Conservation (phyloP, 805 yeast genomes). For the Dipodascopsis uninucleata region DNA sequence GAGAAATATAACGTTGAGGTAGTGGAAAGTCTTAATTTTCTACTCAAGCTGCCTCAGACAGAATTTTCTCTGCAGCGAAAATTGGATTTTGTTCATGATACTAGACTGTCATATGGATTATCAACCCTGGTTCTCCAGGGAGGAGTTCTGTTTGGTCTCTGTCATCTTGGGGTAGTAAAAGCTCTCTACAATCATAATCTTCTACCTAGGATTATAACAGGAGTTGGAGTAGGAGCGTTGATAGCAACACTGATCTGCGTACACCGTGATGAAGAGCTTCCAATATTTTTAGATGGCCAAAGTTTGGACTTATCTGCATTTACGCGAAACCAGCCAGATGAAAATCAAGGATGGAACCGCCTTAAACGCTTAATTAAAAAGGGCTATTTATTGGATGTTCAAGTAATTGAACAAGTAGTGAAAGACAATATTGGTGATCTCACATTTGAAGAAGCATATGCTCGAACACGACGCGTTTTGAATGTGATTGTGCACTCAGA, state of each 20-base stretch:
- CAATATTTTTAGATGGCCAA: constrained; percentile 36
- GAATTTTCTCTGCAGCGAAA: constrained; percentile 46
- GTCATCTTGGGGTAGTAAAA: constrained; percentile 88
- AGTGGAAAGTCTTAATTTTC: constrained; percentile 57
- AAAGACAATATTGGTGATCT: constrained; percentile 69
- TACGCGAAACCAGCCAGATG: constrained; percentile 4
- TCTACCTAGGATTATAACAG: constrained; percentile 81
- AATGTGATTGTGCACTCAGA: constrained; percentile 85
- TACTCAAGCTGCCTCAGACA: constrained; percentile 39
- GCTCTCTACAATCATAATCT: constrained; percentile 72
- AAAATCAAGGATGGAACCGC: constrained; percentile 6
- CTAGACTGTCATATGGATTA: constrained; percentile 80
- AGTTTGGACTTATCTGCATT: constrained; percentile 21
- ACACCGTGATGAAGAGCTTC: constrained; percentile 61
- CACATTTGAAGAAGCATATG: constrained; percentile 91
- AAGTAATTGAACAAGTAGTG: constrained; percentile 74
- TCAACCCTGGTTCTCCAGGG: constrained; percentile 92
- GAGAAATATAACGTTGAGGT: constrained; percentile 84
- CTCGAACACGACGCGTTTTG: constrained; percentile 69
- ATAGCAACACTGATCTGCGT: constrained; percentile 84
- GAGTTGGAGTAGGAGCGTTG: constrained; percentile 91
- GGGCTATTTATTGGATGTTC: constrained; percentile 83
- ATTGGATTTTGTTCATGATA: constrained; percentile 77
- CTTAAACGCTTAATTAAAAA: constrained; percentile 65
- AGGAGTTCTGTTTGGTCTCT: constrained; percentile 89